These are phyloP conservation scores for Arachnomyces sp. DNA, from an alignment of 2,329 filamentous ascomycete species.

Conservation along the genomic window DNA sequence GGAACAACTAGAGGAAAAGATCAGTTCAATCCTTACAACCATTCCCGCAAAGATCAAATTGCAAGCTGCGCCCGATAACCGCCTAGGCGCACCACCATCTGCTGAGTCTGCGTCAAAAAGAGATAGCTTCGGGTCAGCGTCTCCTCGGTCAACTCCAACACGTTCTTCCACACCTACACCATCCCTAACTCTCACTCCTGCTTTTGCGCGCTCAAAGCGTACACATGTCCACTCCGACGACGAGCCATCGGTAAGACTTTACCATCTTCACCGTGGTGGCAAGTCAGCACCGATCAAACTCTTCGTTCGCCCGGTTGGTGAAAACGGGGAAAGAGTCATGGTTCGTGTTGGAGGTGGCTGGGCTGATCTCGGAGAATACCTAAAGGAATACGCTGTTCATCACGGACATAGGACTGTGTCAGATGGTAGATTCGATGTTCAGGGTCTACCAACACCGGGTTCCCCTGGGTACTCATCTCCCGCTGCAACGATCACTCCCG, in stretches of 20 bases:
- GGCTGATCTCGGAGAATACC: slow-evolving; percentile 90
- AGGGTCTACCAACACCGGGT: slow-evolving; percentile 35
- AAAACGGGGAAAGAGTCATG: slow-evolving; percentile 88
- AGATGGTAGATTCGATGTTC: slow-evolving; percentile 48
- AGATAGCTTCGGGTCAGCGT: slow-evolving; percentile 34
- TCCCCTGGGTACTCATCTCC: slow-evolving; percentile 24
- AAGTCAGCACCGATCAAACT: slow-evolving; percentile 87
- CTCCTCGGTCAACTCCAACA: slow-evolving; percentile 25
- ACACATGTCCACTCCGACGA: slow-evolving; percentile 33
- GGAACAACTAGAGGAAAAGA: slow-evolving; percentile 69
- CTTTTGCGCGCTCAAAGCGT: slow-evolving; percentile 25
- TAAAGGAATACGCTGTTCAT: slow-evolving; percentile 86
- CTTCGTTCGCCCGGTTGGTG: slow-evolving; percentile 85
- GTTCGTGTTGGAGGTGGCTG: slow-evolving; percentile 96
- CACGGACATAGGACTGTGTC: slow-evolving; percentile 65
- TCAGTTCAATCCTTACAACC: slow-evolving; percentile 65
- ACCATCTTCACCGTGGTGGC: slow-evolving; percentile 77
- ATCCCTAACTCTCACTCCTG: slow-evolving; percentile 62
- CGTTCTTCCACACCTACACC: slow-evolving; percentile 53
- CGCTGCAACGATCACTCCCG: slow-evolving; percentile 14
- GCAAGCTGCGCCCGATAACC: slow-evolving; percentile 41
- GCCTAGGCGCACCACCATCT: slow-evolving; percentile 23
- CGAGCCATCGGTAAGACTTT: slow-evolving; percentile 75
- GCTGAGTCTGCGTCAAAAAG: slow-evolving; percentile 26
- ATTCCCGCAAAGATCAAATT: slow-evolving; percentile 75